Conservation (phyloP, 208 protist species). For the Acanthamoeba royreba region DNA sequence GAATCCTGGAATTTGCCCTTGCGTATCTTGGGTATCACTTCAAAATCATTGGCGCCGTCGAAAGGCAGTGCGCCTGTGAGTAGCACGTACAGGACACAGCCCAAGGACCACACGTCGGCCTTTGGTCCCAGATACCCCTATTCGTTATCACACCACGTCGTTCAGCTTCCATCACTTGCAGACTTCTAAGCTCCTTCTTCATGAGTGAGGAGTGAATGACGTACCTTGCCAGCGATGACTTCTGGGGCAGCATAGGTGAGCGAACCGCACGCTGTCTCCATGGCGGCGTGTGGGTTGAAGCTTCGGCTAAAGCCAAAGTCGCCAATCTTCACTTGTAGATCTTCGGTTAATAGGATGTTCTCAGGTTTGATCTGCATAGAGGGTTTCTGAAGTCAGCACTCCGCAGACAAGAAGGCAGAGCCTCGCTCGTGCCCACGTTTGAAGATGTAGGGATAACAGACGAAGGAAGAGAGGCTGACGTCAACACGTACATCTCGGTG, state of each 20-base stretch:
- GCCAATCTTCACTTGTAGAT: constrained; percentile 55
- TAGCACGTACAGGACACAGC: constrained; percentile 97
- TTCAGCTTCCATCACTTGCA: background rate
- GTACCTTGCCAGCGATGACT: constrained; percentile 49
- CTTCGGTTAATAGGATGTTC: constrained; percentile 84
- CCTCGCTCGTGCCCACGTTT: background rate
- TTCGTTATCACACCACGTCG: background rate
- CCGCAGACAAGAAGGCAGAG: background rate
- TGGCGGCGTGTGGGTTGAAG: constrained; percentile 52
- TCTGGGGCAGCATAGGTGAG: constrained; percentile 44
- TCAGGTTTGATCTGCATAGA: constrained; percentile 63
- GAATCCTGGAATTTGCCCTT: constrained; percentile 49
- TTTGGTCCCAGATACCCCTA: constrained; percentile 86
- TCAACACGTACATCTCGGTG: constrained; percentile 69
- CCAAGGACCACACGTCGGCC: constrained; percentile 96
- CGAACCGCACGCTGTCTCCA: constrained; percentile 51
- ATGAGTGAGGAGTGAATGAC: background rate
- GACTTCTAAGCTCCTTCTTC: background rate
- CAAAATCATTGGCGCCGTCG: constrained; percentile 74
- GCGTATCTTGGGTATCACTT: constrained; percentile 47
- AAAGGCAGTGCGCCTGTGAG: constrained; percentile 96
- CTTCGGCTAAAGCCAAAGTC: constrained; percentile 50
- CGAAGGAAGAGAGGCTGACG: background rate
- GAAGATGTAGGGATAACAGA: background rate
- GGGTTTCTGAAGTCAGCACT: background rate